A percentile compares a stretch with the other conserved stretches of the same genome.
Evolutionary conservation across 2,329 filamentous ascomycete genomes (phyloP).

Genomic region (Cladorrhinum sp.): DNA sequence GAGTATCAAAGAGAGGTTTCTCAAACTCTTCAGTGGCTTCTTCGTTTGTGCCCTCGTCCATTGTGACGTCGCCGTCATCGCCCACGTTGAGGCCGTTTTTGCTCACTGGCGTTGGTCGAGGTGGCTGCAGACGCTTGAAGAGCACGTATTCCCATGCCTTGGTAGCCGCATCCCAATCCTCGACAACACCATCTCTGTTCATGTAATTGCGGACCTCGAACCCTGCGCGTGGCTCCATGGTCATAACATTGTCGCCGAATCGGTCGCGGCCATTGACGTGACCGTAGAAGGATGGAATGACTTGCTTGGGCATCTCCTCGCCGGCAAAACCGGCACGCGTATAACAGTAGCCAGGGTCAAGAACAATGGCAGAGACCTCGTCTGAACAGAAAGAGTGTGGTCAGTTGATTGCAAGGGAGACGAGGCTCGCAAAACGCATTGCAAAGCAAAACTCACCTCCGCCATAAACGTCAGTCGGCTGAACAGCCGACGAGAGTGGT

Average conservation of each 20-base stretch:
- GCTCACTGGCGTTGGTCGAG: constrained; percentile 64
- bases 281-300: constrained; percentile 88
- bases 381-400: constrained; percentile 53
- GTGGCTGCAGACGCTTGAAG: constrained; percentile 79
- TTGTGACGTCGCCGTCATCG: constrained; percentile 57
- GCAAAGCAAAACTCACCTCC: constrained; percentile 48
- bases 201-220: constrained; percentile 92
- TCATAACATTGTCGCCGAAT: constrained; percentile 76
- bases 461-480: constrained; percentile 61
- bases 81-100: constrained; percentile 73
- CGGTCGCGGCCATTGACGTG: constrained; percentile 56
- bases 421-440: not conserved
- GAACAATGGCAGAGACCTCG: constrained; percentile 94
- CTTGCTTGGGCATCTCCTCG: constrained; percentile 93
- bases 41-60: constrained; percentile 43
- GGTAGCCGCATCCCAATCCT: constrained; percentile 92
- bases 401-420: constrained; percentile 2
- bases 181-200: constrained; percentile 81
- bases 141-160: constrained; percentile 92
- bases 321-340: constrained; percentile 95
- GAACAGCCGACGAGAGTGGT: constrained; percentile 51
- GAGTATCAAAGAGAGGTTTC: constrained; percentile 83
- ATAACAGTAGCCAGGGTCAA: constrained; percentile 89
- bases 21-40: constrained; percentile 50
- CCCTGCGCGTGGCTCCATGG: constrained; percentile 70